Base-by-base conservation (phyloP, 176 grass and related monocot species). In the Oryza glumipatula region DNA sequence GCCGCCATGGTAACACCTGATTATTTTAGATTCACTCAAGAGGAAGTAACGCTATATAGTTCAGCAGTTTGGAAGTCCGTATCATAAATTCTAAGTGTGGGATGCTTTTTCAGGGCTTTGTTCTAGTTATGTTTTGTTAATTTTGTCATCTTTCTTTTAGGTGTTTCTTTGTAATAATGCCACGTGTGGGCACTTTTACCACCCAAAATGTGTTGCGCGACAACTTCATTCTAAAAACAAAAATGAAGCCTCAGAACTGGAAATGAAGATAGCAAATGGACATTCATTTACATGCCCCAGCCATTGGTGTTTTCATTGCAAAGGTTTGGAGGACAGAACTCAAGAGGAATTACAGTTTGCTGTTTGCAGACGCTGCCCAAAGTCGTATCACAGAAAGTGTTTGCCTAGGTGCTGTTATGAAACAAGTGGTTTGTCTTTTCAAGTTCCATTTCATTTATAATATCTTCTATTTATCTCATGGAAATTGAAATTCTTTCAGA, bases 181-280 rank as follows among this genome's bases (percentile, higher is more conserved):
- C 39, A 99, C 96, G 22, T 99, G 96, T 76, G 96, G 96, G 43
- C 89, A 89, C 80, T 99, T 99, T 71, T 99, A 96, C 91, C 96
- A 99, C 80, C 86, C 96, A 65, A 92, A 89, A 73, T 99, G 96
- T 72, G 91, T 99, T 77, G 89, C 91, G 38, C 74, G 83, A 67
- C 76, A 75, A 74, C 86, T 94, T 66, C 88, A 78, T 65, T 89
- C 81, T 65, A 78, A 79, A 22, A 87, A 84, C 64, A 89, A 84
- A 68, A 78, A 38, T 79, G 75, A 88, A 88, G 83, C 83, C 71
- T 88, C 76, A 58, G 81, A 96, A 84, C 65, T 84, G 51, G 81
- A 89, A 76, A 96, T 74, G 72, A 89, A 90, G 58, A 93, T 99
- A 78, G 36, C 68, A 23, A 52, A 72, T 76, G 96, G 96, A 48